These are phyloP conservation scores for Apophysomyces variabilis DNA, from an alignment of 371 early-diverging fungal species.

Conservation along the genomic window DNA sequence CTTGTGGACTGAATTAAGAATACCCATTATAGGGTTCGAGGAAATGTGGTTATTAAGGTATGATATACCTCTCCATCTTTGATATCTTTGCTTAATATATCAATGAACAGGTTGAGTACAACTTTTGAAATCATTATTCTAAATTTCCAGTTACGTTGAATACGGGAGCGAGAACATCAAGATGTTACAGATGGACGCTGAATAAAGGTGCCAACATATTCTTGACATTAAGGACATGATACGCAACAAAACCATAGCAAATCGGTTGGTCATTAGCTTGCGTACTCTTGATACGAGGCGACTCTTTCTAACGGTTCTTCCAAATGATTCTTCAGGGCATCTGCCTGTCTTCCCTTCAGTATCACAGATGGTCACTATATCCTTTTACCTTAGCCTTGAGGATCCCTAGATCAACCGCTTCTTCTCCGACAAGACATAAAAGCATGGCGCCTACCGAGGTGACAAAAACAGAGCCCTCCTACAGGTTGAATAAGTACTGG, in stretches of 20 bases:
- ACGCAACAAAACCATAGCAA: not conserved
- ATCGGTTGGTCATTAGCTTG: not conserved
- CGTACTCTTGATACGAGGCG: constrained; percentile 41
- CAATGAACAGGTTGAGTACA: no score
- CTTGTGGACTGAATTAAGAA: no score
- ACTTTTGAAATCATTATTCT: no score
- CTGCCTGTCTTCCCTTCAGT: constrained; percentile 28
- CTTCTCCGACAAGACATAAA: constrained; percentile 71
- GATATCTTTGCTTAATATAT: no score
- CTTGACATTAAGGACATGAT: no score
- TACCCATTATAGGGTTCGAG: no score
- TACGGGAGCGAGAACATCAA: no score
- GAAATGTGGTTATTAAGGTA: no score
- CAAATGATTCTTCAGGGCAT: constrained; percentile 61
- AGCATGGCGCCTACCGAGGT: constrained; percentile 68
- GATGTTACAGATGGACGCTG: no score
- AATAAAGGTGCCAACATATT: no score
- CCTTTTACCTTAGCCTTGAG: constrained; percentile 68
- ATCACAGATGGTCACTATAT: not conserved
- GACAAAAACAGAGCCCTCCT: constrained; percentile 72
- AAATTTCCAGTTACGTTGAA: no score
- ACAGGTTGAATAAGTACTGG: not conserved
- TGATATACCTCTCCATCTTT: no score
- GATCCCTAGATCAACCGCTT: constrained; percentile 68
- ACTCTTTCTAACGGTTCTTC: constrained; percentile 62